Percentiles rank a stretch among this genome's conserved stretches.
Evolutionary conservation across 2,329 filamentous ascomycete genomes (phyloP).

Genomic region (Curvularia sp.): DNA sequence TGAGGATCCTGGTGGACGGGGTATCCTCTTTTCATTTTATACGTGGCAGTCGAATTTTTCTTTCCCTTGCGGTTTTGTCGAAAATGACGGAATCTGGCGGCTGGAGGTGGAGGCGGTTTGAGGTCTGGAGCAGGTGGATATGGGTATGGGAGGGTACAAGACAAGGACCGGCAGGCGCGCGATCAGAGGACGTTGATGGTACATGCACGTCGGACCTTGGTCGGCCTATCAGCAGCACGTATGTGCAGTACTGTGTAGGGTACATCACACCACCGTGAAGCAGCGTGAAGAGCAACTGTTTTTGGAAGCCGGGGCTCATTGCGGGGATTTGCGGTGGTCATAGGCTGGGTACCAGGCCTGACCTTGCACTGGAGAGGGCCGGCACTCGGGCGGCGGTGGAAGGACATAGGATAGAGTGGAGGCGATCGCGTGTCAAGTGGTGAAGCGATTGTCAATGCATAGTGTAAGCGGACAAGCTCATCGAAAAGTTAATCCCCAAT

Average conservation of each 20-base stretch:
- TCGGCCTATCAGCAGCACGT: conserved; percentile 5
- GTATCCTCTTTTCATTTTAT: background rate
- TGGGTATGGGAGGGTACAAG: no score
- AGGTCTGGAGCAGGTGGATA: background rate
- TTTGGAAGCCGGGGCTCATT: background rate
- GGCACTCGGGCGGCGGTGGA: conserved; percentile 5
- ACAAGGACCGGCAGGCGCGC: no score
- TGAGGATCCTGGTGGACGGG: background rate
- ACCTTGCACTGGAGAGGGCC: background rate
- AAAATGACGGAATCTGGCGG: background rate
- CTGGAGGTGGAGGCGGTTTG: background rate
- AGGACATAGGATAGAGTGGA: conserved; percentile 2
- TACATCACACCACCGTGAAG: conserved; percentile 9
- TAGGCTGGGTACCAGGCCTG: background rate
- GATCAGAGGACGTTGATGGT: background rate
- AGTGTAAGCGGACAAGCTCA: conserved; percentile 1
- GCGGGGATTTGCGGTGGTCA: background rate
- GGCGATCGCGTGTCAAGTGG: conserved; percentile 9
- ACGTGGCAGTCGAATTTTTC: background rate
- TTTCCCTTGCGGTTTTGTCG: background rate
- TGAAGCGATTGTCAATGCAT: conserved; percentile 6
- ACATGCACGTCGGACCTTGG: conserved; percentile 2
- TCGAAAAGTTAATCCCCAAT: conserved; percentile 14
- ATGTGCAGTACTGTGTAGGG: conserved; percentile 1
- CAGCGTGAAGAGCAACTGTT: background rate